Evolutionary conservation across 208 protist genomes (phyloP).

Genomic region (Strigomonas oncopelti): DNA sequence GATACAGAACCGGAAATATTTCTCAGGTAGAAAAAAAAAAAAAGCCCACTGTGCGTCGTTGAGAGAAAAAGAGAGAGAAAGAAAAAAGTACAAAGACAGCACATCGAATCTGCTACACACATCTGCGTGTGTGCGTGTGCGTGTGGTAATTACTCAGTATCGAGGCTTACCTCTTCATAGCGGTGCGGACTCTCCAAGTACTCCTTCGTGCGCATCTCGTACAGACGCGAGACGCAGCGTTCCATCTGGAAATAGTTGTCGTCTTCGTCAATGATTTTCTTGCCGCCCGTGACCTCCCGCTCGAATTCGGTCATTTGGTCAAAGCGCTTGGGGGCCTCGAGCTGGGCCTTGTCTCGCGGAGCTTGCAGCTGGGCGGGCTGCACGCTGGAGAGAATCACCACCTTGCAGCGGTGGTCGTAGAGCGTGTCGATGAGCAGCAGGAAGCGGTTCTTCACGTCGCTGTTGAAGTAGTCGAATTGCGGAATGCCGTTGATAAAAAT

Average conservation of each 20-base stretch:
- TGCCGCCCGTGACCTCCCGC: conserved; percentile 63
- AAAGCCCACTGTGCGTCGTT: too few species aligned
- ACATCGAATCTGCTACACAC: too few species aligned
- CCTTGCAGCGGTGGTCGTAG: conserved; percentile 82
- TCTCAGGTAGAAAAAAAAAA: too few species aligned
- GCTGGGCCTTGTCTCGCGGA: conserved; percentile 23
- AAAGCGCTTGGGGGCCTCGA: conserved; percentile 21
- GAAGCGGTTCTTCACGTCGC: conserved; percentile 83
- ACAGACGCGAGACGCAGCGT: conserved; percentile 76
- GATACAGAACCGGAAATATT: too few species aligned
- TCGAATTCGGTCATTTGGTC: conserved; percentile 69
- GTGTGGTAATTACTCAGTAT: conserved; percentile 4
- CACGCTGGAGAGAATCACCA: conserved; percentile 69
- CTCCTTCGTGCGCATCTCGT: conserved; percentile 86
- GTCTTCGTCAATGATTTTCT: conserved; percentile 54
- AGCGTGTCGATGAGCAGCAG: conserved; percentile 87
- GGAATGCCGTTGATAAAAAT: conserved; percentile 85
- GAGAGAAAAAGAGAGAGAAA: too few species aligned
- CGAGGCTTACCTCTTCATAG: conserved; percentile 38
- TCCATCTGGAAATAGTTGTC: conserved; percentile 86
- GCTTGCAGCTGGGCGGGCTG: conserved; percentile 51
- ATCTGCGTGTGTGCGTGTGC: too few species aligned
- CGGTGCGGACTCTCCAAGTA: conserved; percentile 73
- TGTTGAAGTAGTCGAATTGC: conserved; percentile 68
- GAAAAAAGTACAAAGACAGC: conserved; percentile 9